Evolutionary conservation across 108 stramenopile species (phyloP).

Genomic region (Thalassiosira profunda): DNA sequence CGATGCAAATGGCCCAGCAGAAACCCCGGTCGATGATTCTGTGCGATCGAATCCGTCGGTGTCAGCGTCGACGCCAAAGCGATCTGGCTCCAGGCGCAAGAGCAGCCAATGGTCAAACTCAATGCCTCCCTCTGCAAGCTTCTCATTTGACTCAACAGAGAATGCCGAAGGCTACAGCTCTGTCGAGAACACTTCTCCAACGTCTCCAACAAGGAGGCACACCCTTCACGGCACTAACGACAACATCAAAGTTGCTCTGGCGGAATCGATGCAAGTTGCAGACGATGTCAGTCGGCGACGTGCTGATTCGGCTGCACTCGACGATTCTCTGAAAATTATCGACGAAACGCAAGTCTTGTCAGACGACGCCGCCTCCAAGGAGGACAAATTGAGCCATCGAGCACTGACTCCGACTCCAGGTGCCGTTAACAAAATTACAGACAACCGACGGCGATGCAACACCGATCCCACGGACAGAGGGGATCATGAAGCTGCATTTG

Average conservation of each 20-base stretch:
- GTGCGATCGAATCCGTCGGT: not conserved
- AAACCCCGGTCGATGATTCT: not conserved
- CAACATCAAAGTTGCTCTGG: not conserved
- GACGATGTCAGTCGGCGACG: not conserved
- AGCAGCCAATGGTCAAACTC: too few species aligned
- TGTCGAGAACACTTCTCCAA: not conserved
- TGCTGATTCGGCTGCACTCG: not conserved
- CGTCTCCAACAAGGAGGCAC: not conserved
- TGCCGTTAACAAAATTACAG: not conserved
- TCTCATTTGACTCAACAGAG: not conserved
- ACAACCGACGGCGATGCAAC: conserved; percentile 29
- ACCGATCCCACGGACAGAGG: conserved; percentile 19
- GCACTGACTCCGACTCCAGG: not conserved
- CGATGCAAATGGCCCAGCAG: not conserved
- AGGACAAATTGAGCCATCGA: not conserved
- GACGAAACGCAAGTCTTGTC: conserved; percentile 2
- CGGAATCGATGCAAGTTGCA: not conserved
- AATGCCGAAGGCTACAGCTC: not conserved
- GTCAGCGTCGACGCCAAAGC: conserved; percentile 1
- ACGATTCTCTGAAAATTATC: not conserved
- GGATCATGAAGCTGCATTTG: not conserved
- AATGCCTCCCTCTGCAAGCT: too few species aligned
- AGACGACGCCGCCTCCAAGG: not conserved
- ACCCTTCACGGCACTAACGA: not conserved
- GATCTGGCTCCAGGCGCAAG: too few species aligned